A percentile compares a stretch with the other conserved stretches of the same genome.
These are phyloP conservation scores for Cyclocybe aegerita DNA, from an alignment of 768 basidiomycete species.

Conservation along the genomic window DNA sequence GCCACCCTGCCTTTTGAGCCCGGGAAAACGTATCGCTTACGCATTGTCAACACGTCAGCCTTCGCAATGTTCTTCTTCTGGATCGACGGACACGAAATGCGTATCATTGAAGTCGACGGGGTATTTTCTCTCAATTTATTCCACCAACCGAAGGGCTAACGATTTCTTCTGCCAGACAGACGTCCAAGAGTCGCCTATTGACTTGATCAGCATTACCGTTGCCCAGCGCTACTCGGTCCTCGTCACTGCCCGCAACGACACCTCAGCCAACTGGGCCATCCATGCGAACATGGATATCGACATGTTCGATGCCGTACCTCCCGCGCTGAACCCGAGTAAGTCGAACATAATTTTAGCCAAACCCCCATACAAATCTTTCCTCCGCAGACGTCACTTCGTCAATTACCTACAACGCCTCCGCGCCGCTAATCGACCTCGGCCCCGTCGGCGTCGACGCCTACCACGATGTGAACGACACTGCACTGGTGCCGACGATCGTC, in stretches of 20 bases:
- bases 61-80: conserved; percentile 81
- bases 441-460: conserved; percentile 55
- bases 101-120: conserved; percentile 81
- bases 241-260: conserved; percentile 88
- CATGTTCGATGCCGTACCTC: conserved; percentile 88
- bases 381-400: conserved; percentile 75
- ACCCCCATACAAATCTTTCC: not conserved
- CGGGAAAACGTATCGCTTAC: conserved; percentile 88
- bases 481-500: conserved; percentile 60
- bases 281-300: conserved; percentile 87
- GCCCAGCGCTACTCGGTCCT: conserved; percentile 95
- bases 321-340: conserved; percentile 71
- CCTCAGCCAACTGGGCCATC: conserved; percentile 80
- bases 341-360: conserved; percentile 5
- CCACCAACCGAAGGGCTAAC: not conserved
- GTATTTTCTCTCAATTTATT: conserved; percentile 41
- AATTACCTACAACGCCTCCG: conserved; percentile 66
- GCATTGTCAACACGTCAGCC: conserved; percentile 81
- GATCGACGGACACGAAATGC: conserved; percentile 88
- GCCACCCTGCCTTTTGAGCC: conserved; percentile 81
- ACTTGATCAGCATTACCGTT: conserved; percentile 72
- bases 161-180: conserved; percentile 54
- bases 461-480: conserved; percentile 61
- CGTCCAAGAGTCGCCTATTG: conserved; percentile 68
- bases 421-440: conserved; percentile 51